phyloP scores from a whole-genome alignment of 805 yeast species.

The Hanseniaspora hatyaiensis region DNA sequence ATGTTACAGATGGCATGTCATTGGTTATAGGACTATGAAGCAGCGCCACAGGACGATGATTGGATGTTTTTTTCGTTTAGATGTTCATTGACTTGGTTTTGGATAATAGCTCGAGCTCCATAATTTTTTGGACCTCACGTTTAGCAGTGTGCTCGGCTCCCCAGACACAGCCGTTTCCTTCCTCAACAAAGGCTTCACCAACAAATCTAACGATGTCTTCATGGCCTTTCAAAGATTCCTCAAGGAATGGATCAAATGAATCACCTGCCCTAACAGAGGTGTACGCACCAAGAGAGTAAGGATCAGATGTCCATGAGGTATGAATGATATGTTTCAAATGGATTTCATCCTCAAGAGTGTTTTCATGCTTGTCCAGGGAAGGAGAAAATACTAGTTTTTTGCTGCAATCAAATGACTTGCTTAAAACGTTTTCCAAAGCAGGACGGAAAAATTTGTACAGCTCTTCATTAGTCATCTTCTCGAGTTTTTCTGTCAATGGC shows the following conservation, averaged over 20 bases:
- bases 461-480: constrained; percentile 35
- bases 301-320: constrained; percentile 65
- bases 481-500: constrained; percentile 51
- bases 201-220: constrained; percentile 53
- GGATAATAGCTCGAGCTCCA: constrained; percentile 18
- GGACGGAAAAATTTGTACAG: constrained; percentile 55
- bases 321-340: constrained; percentile 33
- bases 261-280: constrained; percentile 50
- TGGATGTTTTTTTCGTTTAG: too few relatives aligned
- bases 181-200: constrained; percentile 68
- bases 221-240: constrained; percentile 46
- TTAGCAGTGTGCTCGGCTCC: constrained; percentile 66
- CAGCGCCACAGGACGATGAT: too few relatives aligned
- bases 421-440: constrained; percentile 26
- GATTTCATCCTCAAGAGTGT: constrained; percentile 25
- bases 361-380: neutral
- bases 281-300: constrained; percentile 65
- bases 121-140: constrained; percentile 35
- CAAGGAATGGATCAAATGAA: constrained; percentile 46
- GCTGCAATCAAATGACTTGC: constrained; percentile 18
- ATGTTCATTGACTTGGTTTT: too few relatives aligned
- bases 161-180: constrained; percentile 77
- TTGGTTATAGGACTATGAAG: too few relatives aligned
- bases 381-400: neutral
- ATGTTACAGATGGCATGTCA: too few relatives aligned